A percentile compares a stretch with the other conserved stretches of the same genome.
phyloP scores from a whole-genome alignment of 192 early-diverging fungal genomes.

The Coemansia sp. region DNA sequence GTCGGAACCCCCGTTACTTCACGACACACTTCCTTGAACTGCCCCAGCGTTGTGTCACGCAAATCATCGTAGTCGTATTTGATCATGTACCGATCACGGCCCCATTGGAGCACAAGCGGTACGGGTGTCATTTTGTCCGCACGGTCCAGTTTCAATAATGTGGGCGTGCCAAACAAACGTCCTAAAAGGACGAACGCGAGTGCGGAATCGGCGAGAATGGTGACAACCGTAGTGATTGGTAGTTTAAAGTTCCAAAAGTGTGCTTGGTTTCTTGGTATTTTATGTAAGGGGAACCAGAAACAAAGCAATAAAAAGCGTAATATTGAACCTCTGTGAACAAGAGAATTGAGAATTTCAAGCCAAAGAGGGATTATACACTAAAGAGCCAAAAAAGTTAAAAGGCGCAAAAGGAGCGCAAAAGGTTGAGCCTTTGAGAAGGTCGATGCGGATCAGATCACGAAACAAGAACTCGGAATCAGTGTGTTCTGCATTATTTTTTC shows the following conservation, averaged over 20 bases:
- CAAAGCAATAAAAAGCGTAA: background rate
- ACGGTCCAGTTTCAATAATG: constrained; percentile 6
- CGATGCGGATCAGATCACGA: too few species aligned
- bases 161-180: constrained; percentile 12
- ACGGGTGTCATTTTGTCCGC: constrained; percentile 47
- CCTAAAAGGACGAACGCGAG: constrained; percentile 41
- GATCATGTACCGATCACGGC: constrained; percentile 52
- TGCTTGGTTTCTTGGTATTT: background rate
- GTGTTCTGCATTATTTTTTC: too few species aligned
- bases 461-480: too few species aligned
- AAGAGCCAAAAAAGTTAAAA: background rate
- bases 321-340: background rate
- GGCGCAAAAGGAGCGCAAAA: background rate
- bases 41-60: constrained; percentile 63
- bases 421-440: background rate
- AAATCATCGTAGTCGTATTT: constrained; percentile 51
- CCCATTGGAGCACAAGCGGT: constrained; percentile 53
- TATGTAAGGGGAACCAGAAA: background rate
- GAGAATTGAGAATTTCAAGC: background rate
- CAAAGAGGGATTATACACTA: too few species aligned
- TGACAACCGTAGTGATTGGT: background rate
- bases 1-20: constrained; percentile 74
- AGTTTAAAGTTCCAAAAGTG: background rate
- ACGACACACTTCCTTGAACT: constrained; percentile 74
- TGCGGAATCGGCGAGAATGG: constrained; percentile 34